These are phyloP conservation scores for Xylogone sp. DNA, from an alignment of 2,329 filamentous ascomycete genomes.

Conservation along the genomic window DNA sequence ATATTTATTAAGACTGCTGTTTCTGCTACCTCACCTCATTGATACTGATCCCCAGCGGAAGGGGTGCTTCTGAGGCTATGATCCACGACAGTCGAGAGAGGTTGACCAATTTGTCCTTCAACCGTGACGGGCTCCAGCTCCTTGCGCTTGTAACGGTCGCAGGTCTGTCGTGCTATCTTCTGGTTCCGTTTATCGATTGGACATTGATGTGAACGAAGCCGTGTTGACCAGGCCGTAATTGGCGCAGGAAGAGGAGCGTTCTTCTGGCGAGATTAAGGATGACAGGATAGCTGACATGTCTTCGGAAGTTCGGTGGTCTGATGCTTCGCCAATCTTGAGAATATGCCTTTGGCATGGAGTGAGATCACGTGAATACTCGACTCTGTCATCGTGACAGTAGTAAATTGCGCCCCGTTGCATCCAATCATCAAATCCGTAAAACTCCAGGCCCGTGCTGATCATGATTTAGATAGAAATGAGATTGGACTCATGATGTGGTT, in stretches of 20 bases:
- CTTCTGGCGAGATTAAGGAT: conserved; percentile 5
- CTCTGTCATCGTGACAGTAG: too few relatives aligned
- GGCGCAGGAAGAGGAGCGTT: conserved; percentile 10
- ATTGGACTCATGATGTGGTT: too few relatives aligned
- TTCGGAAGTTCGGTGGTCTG: conserved; percentile 6
- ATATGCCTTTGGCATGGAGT: too few relatives aligned
- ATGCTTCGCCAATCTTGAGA: too few relatives aligned
- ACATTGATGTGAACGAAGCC: conserved; percentile 4
- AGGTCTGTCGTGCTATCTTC: conserved; percentile 13
- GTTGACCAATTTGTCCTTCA: conserved; percentile 11
- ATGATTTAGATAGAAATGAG: too few relatives aligned
- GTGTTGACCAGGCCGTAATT: conserved; percentile 10
- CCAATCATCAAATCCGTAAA: too few relatives aligned
- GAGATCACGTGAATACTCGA: too few relatives aligned
- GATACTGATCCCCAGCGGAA: too few relatives aligned
- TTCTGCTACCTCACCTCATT: too few relatives aligned
- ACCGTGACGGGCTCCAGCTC: conserved; percentile 14
- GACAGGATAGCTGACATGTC: conserved; percentile 10
- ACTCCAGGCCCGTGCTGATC: too few relatives aligned
- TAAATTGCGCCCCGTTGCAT: too few relatives aligned
- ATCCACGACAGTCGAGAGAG: conserved; percentile 12
- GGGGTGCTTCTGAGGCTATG: conserved; percentile 13
- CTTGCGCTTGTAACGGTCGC: conserved; percentile 12
- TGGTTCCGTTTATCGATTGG: conserved; percentile 13
- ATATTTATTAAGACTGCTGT: too few relatives aligned